Percentiles rank a stretch among this genome's conserved stretches.
Conservation (phyloP, 2,329 filamentous ascomycete genomes). For the Hirsutella thompsonii region DNA sequence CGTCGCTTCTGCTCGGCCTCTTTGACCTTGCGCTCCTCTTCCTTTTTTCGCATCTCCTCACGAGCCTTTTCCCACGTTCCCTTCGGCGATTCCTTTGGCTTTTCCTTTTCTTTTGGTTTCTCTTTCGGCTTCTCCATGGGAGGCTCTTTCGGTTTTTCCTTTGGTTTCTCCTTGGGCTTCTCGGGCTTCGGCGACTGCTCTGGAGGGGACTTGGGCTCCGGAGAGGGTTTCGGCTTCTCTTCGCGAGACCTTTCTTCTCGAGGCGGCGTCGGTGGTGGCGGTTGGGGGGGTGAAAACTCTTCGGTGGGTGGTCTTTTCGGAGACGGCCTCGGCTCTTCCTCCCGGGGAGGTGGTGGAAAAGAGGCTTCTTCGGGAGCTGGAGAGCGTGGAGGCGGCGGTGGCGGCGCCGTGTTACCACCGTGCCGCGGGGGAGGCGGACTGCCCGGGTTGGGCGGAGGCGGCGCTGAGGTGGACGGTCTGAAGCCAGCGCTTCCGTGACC, state of each 20-base stretch:
- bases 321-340: too few relatives aligned
- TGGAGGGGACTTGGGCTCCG: too few relatives aligned
- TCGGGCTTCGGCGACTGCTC: conserved; percentile 7
- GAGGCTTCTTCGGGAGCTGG: neutral
- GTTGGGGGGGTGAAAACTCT: conserved; percentile 1
- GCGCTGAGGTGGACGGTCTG: conserved; percentile 14
- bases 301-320: neutral
- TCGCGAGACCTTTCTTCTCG: too few relatives aligned
- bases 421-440: conserved; percentile 20
- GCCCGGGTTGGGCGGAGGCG: conserved; percentile 18
- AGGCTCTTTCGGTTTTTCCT: conserved; percentile 8
- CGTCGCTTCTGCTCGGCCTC: conserved; percentile 48
- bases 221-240: too few relatives aligned
- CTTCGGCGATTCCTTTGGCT: conserved; percentile 18
- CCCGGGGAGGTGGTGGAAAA: conserved; percentile 3
- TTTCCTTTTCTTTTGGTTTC: conserved; percentile 6
- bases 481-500: conserved; percentile 14
- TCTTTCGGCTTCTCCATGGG: conserved; percentile 8
- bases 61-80: conserved; percentile 55
- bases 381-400: conserved; percentile 2
- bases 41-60: conserved; percentile 50
- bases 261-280: too few relatives aligned
- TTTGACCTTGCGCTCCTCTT: conserved; percentile 48
- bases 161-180: conserved; percentile 8
- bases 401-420: conserved; percentile 4